phyloP scores from a whole-genome alignment of 345 rosid genomes.

The Gossypium thurberi region DNA sequence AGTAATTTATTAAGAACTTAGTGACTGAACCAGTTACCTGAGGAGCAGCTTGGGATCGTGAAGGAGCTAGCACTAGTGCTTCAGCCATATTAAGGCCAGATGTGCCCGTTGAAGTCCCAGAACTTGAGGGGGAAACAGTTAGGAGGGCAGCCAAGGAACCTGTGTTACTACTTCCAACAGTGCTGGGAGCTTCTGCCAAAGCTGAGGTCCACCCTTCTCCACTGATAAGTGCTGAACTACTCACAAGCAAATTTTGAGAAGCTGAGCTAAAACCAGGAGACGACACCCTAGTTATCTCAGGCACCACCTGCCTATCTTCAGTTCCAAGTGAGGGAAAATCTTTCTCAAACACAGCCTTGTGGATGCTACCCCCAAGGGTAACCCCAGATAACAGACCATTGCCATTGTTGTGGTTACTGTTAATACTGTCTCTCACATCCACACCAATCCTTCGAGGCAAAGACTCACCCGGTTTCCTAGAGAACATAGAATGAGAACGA shows the following conservation, averaged over 20 bases:
- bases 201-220: conserved; percentile 90
- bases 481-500: conserved; percentile 58
- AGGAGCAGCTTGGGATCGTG: conserved; percentile 47
- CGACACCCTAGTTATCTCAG: conserved; percentile 59
- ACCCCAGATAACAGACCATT: conserved; percentile 44
- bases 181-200: conserved; percentile 59
- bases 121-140: conserved; percentile 23
- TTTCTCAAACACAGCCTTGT: conserved; percentile 63
- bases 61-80: conserved; percentile 75
- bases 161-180: conserved; percentile 41
- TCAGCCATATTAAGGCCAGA: conserved; percentile 83
- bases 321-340: conserved; percentile 74
- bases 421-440: conserved; percentile 45
- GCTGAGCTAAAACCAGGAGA: conserved; percentile 66
- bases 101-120: conserved; percentile 29
- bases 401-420: conserved; percentile 33
- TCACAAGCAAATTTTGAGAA: conserved; percentile 61
- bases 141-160: conserved; percentile 39
- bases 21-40: conserved; percentile 38
- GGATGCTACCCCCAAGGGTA: conserved; percentile 32
- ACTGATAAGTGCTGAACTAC: conserved; percentile 54
- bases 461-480: conserved; percentile 53
- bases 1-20: not conserved
- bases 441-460: conserved; percentile 31
- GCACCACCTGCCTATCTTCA: conserved; percentile 54